Evolutionary conservation across 2,329 filamentous ascomycete species (phyloP), one percentile per base, ranked within the genome.

Genomic region (Penicillium fuscoglaucum): DNA sequence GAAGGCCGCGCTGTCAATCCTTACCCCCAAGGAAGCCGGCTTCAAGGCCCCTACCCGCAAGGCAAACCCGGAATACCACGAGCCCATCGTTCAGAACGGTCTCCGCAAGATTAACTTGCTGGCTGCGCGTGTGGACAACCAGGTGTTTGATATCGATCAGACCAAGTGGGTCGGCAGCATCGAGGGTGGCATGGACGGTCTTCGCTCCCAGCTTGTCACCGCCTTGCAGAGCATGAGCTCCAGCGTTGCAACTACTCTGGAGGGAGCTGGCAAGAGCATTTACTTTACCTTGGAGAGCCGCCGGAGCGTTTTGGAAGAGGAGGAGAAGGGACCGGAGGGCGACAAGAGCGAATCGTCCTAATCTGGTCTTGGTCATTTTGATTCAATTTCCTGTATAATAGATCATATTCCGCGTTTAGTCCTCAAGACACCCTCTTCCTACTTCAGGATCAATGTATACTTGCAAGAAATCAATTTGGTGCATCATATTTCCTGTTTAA

Each of bases 221-320:
- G 84, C 96, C 78, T 82, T 99, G 73, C 90, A 95, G 77, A 86
- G 87, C 61, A 85, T 91, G 61, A 92, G 93, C 41, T 84, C 91
- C 56, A 87, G 88, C 58, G 76, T 99, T 55, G 90, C 92, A 26
- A 87, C 79, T 63, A 84, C 87, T n/a, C 79, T 99, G 67, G 91
- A 96, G 74, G 87, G 90, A 55, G 86, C 90, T 49, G 83, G 88
- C 60, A 91, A 88, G 82, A 93, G 85, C 72, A 73, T 99, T 67
- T 98, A 93, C 83, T 83, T 96, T 61, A 91, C 93, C 13, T 80
- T 99, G 69, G 93, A 98, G 81, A 86, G 90, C 49, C 83, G 93
- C 73, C 87, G 87, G 76, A 85, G 81, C 49, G 89, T 93, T 78
- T 76, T 99, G 74, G 91, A 97, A 70, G 90, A 93, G 66, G 88